Evolutionary conservation across 805 yeast species (phyloP).

Genomic region (Suhomyces sp.): DNA sequence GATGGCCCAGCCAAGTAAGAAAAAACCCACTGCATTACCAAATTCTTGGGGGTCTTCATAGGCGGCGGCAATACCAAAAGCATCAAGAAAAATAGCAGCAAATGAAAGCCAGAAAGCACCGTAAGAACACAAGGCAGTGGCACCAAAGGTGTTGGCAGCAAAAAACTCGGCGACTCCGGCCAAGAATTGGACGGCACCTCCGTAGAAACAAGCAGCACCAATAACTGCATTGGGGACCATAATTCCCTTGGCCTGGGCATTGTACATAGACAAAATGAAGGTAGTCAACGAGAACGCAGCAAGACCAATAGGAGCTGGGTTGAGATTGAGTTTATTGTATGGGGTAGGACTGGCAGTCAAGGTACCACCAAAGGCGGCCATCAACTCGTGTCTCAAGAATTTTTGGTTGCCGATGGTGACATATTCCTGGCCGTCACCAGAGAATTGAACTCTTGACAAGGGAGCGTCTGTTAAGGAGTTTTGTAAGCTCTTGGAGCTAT

Average conservation of each 20-base stretch:
- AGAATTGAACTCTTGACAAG: conserved; percentile 2
- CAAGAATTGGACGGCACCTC: conserved; percentile 67
- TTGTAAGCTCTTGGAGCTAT: conserved; percentile 1
- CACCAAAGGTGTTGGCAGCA: conserved; percentile 73
- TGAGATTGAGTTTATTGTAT: conserved; percentile 37
- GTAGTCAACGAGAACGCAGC: conserved; percentile 71
- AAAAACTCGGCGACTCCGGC: conserved; percentile 76
- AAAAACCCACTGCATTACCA: conserved; percentile 35
- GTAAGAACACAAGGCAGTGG: conserved; percentile 54
- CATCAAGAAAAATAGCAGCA: conserved; percentile 56
- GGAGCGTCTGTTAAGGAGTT: too few species aligned
- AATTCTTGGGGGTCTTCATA: conserved; percentile 40
- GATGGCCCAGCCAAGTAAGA: conserved; percentile 40
- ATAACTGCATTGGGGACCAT: conserved; percentile 57
- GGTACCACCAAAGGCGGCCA: conserved; percentile 28
- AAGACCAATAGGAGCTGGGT: conserved; percentile 77
- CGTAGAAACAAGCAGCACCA: conserved; percentile 66
- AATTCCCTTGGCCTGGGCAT: conserved; percentile 67
- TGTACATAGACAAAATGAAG: conserved; percentile 60
- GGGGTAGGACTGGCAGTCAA: conserved; percentile 25
- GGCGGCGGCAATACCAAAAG: conserved; percentile 60
- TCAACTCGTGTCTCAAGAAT: conserved; percentile 33
- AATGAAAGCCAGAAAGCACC: conserved; percentile 74
- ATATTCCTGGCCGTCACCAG: conserved; percentile 35
- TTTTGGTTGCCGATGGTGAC: conserved; percentile 30